A percentile compares a stretch with the other conserved stretches of the same genome.
phyloP scores from a whole-genome alignment of 177 flowering plant species.

The Vitis hybrid region DNA sequence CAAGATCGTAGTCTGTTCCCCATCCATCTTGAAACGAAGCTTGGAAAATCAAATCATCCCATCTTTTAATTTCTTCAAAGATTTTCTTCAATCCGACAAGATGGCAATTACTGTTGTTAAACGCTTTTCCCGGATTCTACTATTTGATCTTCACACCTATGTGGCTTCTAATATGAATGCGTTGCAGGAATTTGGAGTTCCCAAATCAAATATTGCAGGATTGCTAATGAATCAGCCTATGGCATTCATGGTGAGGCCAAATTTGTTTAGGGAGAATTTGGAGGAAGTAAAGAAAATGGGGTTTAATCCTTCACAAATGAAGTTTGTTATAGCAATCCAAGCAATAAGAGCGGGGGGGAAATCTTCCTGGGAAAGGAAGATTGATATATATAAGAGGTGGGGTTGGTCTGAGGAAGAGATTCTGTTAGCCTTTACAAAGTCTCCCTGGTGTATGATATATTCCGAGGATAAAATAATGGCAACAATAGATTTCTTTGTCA shows the following conservation, averaged over 20 bases:
- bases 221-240: background rate
- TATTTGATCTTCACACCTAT: background rate
- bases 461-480: conserved; percentile 25
- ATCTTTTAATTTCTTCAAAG: conserved; percentile 4
- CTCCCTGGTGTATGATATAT: conserved; percentile 17
- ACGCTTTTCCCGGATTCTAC: conserved; percentile 3
- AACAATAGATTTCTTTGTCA: conserved; percentile 25
- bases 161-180: conserved; percentile 17
- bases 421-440: conserved; percentile 15
- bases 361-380: conserved; percentile 21
- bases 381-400: conserved; percentile 21
- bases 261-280: conserved; percentile 10
- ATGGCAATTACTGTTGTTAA: conserved; percentile 8
- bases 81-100: background rate
- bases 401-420: conserved; percentile 31
- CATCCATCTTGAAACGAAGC: conserved; percentile 13
- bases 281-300: conserved; percentile 21
- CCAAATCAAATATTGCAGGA: conserved; percentile 3
- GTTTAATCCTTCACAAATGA: conserved; percentile 7
- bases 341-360: background rate
- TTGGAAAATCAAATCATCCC: conserved; percentile 9
- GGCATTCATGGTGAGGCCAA: background rate
- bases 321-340: conserved; percentile 12
- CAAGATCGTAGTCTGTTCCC: conserved; percentile 8
- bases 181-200: conserved; percentile 23